Evolutionary conservation across 345 rosid species (phyloP).

Genomic region (Clausena lansium): DNA sequence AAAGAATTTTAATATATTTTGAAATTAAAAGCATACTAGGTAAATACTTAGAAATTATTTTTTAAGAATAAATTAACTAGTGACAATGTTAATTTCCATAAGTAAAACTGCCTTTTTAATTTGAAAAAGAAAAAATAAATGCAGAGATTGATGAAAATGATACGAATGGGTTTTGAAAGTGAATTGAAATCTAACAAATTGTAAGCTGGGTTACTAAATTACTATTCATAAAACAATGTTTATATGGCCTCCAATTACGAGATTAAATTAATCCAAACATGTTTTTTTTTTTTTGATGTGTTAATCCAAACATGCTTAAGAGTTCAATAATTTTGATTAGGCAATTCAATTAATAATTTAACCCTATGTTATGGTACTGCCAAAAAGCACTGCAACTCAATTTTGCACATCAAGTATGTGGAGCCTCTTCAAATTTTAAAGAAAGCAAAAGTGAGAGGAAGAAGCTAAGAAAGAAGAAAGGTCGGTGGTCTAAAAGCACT

Average conservation of each 20-base stretch:
- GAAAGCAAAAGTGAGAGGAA: not conserved
- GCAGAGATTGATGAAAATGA: too few species aligned
- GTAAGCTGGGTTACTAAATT: too few species aligned
- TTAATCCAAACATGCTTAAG: conserved; percentile 4
- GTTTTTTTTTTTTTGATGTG: too few species aligned
- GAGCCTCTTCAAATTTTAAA: conserved; percentile 13
- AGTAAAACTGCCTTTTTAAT: too few species aligned
- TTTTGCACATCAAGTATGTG: conserved; percentile 25
- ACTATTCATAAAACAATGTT: too few species aligned
- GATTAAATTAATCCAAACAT: not conserved
- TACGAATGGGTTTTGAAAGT: too few species aligned
- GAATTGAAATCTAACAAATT: too few species aligned
- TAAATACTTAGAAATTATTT: too few species aligned
- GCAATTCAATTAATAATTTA: not conserved
- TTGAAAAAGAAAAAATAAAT: not conserved
- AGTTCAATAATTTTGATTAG: conserved; percentile 12
- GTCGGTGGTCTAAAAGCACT: conserved; percentile 16
- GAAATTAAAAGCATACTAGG: not conserved
- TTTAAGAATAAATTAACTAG: not conserved
- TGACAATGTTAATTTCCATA: not conserved
- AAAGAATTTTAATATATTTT: too few species aligned
- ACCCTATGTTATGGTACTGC: not conserved
- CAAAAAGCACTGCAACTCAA: conserved; percentile 25
- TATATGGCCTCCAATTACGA: not conserved
- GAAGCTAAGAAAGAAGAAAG: conserved; percentile 17